Evolutionary conservation across 176 grass and related monocot genomes (phyloP), one percentile per base, ranked within the genome.

Genomic region (Hsuehochloa calcarea): DNA sequence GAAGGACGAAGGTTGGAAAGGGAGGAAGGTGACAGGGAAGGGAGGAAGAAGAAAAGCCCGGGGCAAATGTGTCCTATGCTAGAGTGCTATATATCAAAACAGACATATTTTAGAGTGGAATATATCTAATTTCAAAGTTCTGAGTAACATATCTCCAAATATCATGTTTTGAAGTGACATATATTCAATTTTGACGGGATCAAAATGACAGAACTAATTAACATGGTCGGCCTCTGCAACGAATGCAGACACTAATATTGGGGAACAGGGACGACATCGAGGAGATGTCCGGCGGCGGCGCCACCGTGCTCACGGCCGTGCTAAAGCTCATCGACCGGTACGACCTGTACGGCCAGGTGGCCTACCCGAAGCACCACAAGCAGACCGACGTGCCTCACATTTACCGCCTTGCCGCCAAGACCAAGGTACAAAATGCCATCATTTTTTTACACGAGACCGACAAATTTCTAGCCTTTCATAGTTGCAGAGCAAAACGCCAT

Each of bases 211-310:
- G 20, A 58, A 38, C 5, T 59, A 3, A 38, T 3, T 59, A 3
- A 61, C 72, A 34, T 27, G n/a, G 13, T 15, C 31, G 20, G 47
- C 6, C 19, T 79, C 41, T 22, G 51, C 1, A 31, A 25, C 74
- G 17, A 10, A 10, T 51, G 84, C 80, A 97, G 96, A 98, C 93
- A 14, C 65, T 98, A 75, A 98, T 98, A 65, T 77, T 98, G 27
- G 96, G 96, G 26, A 98, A 95, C 83, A 88, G 96, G 70, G 93
- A 98, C 13, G 96, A 98, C 71, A 98, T 98, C 84, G 96, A 98
- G 46, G 96, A 92, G 17, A 92, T 98, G 96, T 74, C 89, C 23
- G 96, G 93, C 65, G 87, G 89, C 69, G 80, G 82, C 20, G 85
- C 68, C 8, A 72, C 86, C 0, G 91, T 98, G 67, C 79, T 98